Percentiles rank a stretch among this genome's conserved stretches.
phyloP scores from a whole-genome alignment of 495 filamentous ascomycete genomes.

The Talaromyces trachyspermus region DNA sequence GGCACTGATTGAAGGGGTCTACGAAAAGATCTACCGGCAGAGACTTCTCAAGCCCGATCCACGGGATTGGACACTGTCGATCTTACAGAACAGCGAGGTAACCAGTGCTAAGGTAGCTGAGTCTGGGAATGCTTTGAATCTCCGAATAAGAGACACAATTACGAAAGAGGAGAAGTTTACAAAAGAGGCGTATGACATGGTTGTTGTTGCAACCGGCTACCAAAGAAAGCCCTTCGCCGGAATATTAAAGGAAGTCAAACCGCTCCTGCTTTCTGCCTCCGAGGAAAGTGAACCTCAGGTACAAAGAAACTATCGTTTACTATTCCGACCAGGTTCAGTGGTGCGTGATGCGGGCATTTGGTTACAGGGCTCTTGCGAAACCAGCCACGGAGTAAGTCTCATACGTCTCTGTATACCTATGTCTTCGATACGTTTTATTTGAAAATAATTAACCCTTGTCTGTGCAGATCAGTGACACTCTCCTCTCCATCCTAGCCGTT shows the following conservation, averaged over 20 bases:
- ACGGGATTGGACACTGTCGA: slow-evolving; percentile 69
- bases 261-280: slow-evolving; percentile 50
- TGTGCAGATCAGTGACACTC: slow-evolving; percentile 59
- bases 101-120: slow-evolving; percentile 46
- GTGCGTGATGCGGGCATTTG: slow-evolving; percentile 63
- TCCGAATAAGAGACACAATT: slow-evolving; percentile 16
- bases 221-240: slow-evolving; percentile 65
- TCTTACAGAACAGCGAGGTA: slow-evolving; percentile 60
- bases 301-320: slow-evolving; percentile 67
- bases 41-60: slow-evolving; percentile 62
- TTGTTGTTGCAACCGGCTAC: slow-evolving; percentile 89
- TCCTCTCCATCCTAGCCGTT: slow-evolving; percentile 69
- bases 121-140: slow-evolving; percentile 32
- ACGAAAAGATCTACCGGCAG: slow-evolving; percentile 81
- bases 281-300: slow-evolving; percentile 19
- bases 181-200: slow-evolving; percentile 60
- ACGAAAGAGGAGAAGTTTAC: slow-evolving; percentile 5
- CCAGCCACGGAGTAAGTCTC: slow-evolving; percentile 59
- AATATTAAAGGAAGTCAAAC: slow-evolving; percentile 57
- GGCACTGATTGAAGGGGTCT: slow-evolving; percentile 78
- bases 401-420: background rate
- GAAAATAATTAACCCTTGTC: background rate
- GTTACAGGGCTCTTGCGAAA: slow-evolving; percentile 92
- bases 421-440: background rate
- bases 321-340: slow-evolving; percentile 58